Evolutionary conservation across 2,329 filamentous ascomycete species (phyloP).

Genomic region (Diaporthe ampelina): DNA sequence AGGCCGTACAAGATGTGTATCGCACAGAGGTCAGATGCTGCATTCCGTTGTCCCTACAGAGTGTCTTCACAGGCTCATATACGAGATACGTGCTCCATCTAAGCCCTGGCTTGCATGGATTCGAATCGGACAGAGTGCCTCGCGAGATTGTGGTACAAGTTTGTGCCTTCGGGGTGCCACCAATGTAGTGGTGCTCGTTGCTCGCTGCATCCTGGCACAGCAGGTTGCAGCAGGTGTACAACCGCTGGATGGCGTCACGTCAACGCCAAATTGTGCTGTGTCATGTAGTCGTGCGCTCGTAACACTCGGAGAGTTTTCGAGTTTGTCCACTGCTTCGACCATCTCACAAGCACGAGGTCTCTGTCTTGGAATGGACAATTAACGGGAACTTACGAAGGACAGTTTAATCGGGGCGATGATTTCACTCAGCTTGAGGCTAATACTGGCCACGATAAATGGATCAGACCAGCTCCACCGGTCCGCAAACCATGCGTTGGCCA

Average conservation of each 20-base stretch:
- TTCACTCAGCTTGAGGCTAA: slow-evolving; percentile 3
- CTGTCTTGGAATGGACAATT: not conserved
- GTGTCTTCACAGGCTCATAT: slow-evolving; percentile 38
- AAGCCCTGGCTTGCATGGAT: slow-evolving; percentile 24
- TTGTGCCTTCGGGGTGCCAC: slow-evolving; percentile 38
- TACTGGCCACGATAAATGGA: slow-evolving; percentile 4
- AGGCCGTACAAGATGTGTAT: slow-evolving; percentile 30
- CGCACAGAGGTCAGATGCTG: slow-evolving; percentile 36
- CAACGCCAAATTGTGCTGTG: slow-evolving; percentile 35
- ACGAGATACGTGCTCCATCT: slow-evolving; percentile 34
- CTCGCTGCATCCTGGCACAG: slow-evolving; percentile 26
- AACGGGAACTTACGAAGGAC: not conserved
- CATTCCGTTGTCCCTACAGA: slow-evolving; percentile 12
- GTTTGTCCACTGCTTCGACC: slow-evolving; percentile 36
- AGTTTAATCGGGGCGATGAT: not conserved
- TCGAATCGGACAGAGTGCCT: slow-evolving; percentile 30
- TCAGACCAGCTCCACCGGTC: slow-evolving; percentile 14
- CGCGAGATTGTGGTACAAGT: slow-evolving; percentile 38
- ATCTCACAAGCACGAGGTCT: slow-evolving; percentile 36
- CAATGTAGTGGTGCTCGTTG: slow-evolving; percentile 22
- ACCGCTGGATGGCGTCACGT: slow-evolving; percentile 35
- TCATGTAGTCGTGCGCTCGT: slow-evolving; percentile 29
- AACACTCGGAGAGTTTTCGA: slow-evolving; percentile 40
- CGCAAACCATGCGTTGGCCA: not conserved
- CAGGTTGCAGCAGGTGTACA: slow-evolving; percentile 28